phyloP scores from a whole-genome alignment of 768 basidiomycete species.

The Mycena epipterygia region DNA sequence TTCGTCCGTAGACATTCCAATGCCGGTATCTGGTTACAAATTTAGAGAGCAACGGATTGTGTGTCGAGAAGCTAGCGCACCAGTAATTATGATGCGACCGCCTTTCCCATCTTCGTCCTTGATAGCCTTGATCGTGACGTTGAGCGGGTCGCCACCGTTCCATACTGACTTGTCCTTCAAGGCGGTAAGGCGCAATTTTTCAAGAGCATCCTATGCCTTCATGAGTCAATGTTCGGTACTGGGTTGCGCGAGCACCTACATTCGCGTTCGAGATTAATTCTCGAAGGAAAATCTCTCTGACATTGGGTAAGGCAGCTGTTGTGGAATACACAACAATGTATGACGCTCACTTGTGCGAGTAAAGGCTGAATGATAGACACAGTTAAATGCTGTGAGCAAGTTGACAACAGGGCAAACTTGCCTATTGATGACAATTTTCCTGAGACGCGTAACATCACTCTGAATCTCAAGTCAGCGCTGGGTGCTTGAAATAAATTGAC shows the following conservation, averaged over 20 bases:
- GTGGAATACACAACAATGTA: background rate
- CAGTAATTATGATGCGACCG: constrained; percentile 82
- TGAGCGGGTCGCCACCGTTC: constrained; percentile 80
- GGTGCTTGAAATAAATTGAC: background rate
- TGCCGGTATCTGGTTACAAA: constrained; percentile 84
- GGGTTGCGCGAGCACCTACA: constrained; percentile 20
- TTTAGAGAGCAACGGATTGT: background rate
- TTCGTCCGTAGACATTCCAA: constrained; percentile 97
- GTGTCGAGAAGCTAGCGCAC: constrained; percentile 52
- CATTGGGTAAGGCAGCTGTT: constrained; percentile 13
- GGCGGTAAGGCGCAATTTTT: constrained; percentile 90
- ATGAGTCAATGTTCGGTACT: constrained; percentile 2
- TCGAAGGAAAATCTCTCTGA: constrained; percentile 86
- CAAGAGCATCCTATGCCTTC: constrained; percentile 78
- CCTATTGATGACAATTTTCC: constrained; percentile 95
- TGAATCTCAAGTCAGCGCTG: constrained; percentile 45
- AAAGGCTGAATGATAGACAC: constrained; percentile 64
- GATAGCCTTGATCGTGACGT: constrained; percentile 89
- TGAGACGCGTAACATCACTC: constrained; percentile 94
- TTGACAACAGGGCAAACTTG: constrained; percentile 44
- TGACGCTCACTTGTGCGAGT: constrained; percentile 78
- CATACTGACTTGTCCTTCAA: constrained; percentile 83
- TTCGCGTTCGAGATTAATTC: constrained; percentile 96
- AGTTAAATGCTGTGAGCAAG: constrained; percentile 13
- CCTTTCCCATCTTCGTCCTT: constrained; percentile 76